Evolutionary conservation across 345 rosid species (phyloP).

Genomic region (Sonneratia alba): DNA sequence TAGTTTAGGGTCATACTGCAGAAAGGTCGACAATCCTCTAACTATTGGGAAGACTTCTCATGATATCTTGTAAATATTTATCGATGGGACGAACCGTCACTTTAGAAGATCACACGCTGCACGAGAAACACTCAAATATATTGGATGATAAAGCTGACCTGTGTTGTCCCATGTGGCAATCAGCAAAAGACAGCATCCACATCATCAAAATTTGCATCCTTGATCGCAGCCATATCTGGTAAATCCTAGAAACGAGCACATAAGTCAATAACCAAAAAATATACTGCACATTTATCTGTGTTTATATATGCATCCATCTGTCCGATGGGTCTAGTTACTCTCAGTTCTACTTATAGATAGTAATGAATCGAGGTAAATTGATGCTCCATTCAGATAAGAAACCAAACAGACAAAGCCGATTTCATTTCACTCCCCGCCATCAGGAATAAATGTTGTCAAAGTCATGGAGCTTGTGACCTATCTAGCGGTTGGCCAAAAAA

Average conservation of each 20-base stretch:
- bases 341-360: neutral
- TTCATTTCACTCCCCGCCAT: neutral
- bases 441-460: neutral
- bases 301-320: neutral
- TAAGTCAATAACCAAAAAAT: neutral
- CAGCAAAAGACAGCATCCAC: constrained; percentile 97
- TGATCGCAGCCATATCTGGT: constrained; percentile 58
- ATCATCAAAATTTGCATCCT: constrained; percentile 68
- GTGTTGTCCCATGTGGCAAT: constrained; percentile 94
- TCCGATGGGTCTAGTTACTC: neutral
- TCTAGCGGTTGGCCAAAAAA: neutral
- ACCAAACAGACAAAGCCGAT: neutral
- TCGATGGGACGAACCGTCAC: neutral
- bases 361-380: neutral
- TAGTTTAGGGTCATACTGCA: constrained; percentile 44
- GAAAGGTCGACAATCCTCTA: constrained; percentile 92
- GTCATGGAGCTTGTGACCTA: neutral
- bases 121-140: neutral
- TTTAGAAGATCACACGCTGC: neutral
- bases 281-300: neutral
- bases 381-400: neutral
- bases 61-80: constrained; percentile 56
- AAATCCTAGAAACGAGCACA: constrained; percentile 43
- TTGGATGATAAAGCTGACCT: constrained; percentile 26
- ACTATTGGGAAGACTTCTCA: constrained; percentile 58